Percentiles rank a stretch among this genome's conserved stretches.
These are phyloP conservation scores for Ophiostoma quercus DNA, from an alignment of 2,329 filamentous ascomycete genomes.

Conservation along the genomic window DNA sequence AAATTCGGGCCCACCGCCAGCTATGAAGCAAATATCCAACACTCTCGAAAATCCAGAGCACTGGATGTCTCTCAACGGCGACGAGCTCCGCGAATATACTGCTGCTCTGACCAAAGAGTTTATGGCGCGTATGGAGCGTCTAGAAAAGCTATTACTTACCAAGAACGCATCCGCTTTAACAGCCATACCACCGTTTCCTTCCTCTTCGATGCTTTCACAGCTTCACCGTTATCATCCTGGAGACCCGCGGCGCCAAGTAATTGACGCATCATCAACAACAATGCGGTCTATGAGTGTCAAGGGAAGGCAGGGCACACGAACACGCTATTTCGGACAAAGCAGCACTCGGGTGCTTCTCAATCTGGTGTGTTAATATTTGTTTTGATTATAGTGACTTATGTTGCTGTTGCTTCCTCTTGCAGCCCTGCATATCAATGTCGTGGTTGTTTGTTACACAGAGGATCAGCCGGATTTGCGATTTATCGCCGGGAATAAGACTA, in stretches of 20 bases:
- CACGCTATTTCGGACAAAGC: slow-evolving; percentile 50
- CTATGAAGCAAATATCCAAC: slow-evolving; percentile 19
- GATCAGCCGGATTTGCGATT: neutral
- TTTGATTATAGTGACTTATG: neutral
- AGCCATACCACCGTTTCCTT: slow-evolving; percentile 24
- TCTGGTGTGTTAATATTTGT: slow-evolving; percentile 38
- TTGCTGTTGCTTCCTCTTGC: neutral
- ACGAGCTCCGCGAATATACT: slow-evolving; percentile 26
- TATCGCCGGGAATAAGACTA: slow-evolving; percentile 2
- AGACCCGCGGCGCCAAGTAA: slow-evolving; percentile 18
- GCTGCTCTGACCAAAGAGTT: slow-evolving; percentile 43
- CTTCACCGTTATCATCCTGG: slow-evolving; percentile 27
- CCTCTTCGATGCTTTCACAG: slow-evolving; percentile 28
- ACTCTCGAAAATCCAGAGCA: slow-evolving; percentile 19
- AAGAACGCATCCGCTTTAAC: slow-evolving; percentile 32
- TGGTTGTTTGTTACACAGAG: neutral
- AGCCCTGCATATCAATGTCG: neutral
- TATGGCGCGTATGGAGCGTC: slow-evolving; percentile 46
- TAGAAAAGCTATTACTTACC: slow-evolving; percentile 47
- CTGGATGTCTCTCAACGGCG: slow-evolving; percentile 30
- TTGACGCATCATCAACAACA: slow-evolving; percentile 35
- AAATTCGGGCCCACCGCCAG: neutral
- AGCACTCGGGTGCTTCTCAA: slow-evolving; percentile 51
- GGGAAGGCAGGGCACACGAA: slow-evolving; percentile 42
- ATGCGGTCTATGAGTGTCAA: slow-evolving; percentile 49